Evolutionary conservation across 2,329 filamentous ascomycete species (phyloP).

Genomic region (Pseudopyricularia javanii): DNA sequence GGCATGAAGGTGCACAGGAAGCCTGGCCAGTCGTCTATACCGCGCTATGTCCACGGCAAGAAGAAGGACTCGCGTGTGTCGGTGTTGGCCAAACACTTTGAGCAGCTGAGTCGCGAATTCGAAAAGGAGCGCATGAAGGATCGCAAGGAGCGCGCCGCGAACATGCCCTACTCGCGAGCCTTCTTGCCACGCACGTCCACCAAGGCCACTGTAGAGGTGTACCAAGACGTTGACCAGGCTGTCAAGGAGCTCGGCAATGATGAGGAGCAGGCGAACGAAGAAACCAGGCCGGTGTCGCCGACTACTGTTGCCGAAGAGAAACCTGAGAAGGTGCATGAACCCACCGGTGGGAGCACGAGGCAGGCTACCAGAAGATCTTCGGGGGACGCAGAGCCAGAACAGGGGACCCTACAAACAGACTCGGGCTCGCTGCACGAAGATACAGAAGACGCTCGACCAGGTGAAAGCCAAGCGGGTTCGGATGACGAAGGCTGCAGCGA

Average conservation of each 20-base stretch:
- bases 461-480: constrained; percentile 46
- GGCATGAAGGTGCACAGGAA: constrained; percentile 50
- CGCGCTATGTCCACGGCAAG: constrained; percentile 68
- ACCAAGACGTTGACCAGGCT: constrained; percentile 84
- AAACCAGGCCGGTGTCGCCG: constrained; percentile 3
- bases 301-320: not conserved
- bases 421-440: constrained; percentile 14
- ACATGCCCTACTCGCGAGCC: constrained; percentile 60
- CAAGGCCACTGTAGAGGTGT: constrained; percentile 93
- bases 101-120: constrained; percentile 91
- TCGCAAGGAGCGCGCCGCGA: constrained; percentile 67
- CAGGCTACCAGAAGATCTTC: not conserved
- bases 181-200: constrained; percentile 78
- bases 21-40: constrained; percentile 63
- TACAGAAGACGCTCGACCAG: constrained; percentile 19
- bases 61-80: constrained; percentile 70
- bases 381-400: not conserved
- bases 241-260: constrained; percentile 67
- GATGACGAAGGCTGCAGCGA: constrained; percentile 66
- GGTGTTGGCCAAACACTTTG: constrained; percentile 88
- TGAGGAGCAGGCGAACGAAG: constrained; percentile 34
- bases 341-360: not conserved
- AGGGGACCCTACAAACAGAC: constrained; percentile 17
- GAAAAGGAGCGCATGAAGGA: constrained; percentile 87
- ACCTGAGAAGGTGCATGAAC: not conserved